Base-by-base conservation (phyloP, 805 yeast species). In the Saturnispora saitoi region DNA sequence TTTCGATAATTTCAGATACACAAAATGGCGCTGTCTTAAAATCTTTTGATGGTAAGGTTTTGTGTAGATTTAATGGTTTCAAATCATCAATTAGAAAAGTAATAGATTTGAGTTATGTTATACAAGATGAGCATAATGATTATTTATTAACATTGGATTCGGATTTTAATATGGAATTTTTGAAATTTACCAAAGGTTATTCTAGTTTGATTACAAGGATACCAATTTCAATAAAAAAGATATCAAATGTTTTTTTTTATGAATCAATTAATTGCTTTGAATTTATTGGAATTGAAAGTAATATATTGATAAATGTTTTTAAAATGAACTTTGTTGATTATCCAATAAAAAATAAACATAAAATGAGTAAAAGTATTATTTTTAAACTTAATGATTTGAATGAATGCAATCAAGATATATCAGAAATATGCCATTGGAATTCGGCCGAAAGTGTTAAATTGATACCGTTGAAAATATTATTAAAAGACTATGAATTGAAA, bases 201-300 rank as follows among this genome's bases (percentile, higher is more conserved):
- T 6, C 22, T 6, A 39, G 41, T 14, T 28, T 47, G n/a, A 15
- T 22, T 3, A 41, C 29, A 32, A 41, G 41, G n/a, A 32, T 42
- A 24, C 36, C 41, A n/a, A 34, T 53, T n/a, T 17, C 40, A n/a
- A 30, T 26, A 14, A 17, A 3, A 19, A 24, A 8, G 22, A 32
- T 19, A n/a, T 49, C 22, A 20, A 41, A 36, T 17, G 50, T 32
- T 9, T 54, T 39, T 32, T 51, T 45, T 32, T 36, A 49, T 22
- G 59, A 55, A 24, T 19, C 40, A 15, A 14, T 41, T 20, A 42
- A 49, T 17, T 26, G 32, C 10, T 43, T 58, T 20, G 54, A 51
- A 17, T 43, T 55, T 11, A 40, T 32, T 20, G 28, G 47, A n/a
- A 22, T 10, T 3, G 28, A 26, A 20, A 44, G n/a, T 4, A n/a